A percentile compares a stretch with the other conserved stretches of the same genome.
Conservation (phyloP, 805 yeast species). For the Ogataea methylovora region DNA sequence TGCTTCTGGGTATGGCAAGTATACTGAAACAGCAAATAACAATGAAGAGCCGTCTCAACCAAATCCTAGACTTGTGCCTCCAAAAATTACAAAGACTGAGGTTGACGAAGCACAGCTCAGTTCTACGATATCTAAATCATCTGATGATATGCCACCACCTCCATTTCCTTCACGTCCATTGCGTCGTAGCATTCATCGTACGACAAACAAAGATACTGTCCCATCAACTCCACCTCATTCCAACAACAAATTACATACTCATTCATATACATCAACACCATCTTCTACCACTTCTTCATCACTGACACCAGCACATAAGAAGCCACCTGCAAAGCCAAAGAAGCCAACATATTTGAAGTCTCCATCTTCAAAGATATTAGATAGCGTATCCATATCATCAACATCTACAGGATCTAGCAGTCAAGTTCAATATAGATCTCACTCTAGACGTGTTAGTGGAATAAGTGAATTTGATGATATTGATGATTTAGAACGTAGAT, state of each 20-base stretch:
- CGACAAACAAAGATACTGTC: background rate
- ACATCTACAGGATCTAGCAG: background rate
- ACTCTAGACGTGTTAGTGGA: constrained; percentile 9
- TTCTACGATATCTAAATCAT: constrained; percentile 2
- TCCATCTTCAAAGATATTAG: constrained; percentile 10
- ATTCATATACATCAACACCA: background rate
- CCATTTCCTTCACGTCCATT: too few species aligned
- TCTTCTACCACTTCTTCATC: constrained; percentile 7
- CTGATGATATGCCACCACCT: constrained; percentile 5
- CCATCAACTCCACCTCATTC: background rate
- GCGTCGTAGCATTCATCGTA: too few species aligned
- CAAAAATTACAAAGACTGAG: constrained; percentile 14
- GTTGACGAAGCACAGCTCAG: constrained; percentile 4
- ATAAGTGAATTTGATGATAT: constrained; percentile 30
- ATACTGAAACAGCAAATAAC: constrained; percentile 30
- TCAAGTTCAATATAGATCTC: background rate
- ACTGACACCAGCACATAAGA: constrained; percentile 9
- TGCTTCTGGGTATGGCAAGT: constrained; percentile 79
- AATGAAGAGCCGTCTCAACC: constrained; percentile 1
- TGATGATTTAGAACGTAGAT: constrained; percentile 51
- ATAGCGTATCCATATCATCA: background rate
- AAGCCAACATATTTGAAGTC: constrained; percentile 52
- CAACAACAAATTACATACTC: background rate
- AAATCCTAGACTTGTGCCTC: constrained; percentile 11
- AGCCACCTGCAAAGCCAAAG: constrained; percentile 50